A percentile compares a stretch with the other conserved stretches of the same genome.
phyloP scores from a whole-genome alignment of 2,329 filamentous ascomycete species.

The Penicillium occitanis region DNA sequence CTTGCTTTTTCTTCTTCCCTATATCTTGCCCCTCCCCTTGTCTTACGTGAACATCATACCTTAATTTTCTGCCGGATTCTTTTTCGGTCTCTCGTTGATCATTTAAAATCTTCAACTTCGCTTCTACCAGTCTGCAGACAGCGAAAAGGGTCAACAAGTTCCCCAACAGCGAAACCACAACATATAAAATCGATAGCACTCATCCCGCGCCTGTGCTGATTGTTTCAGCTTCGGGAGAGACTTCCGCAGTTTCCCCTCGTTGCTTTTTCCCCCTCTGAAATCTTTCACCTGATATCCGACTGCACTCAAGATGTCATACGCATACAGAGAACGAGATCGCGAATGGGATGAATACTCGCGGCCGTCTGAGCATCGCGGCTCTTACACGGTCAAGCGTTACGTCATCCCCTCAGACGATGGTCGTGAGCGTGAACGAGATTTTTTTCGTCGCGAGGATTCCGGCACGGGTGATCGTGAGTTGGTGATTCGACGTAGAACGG shows the following conservation, averaged over 20 bases:
- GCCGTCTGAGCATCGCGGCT: constrained; percentile 42
- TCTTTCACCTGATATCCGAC: not conserved
- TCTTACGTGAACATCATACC: not conserved
- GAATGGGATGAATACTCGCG: constrained; percentile 45
- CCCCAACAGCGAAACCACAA: not conserved
- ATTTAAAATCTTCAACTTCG: not conserved
- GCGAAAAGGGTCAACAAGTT: not conserved
- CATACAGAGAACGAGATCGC: constrained; percentile 42
- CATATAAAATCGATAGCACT: not conserved
- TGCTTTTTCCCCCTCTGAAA: not conserved
- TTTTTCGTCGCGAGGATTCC: constrained; percentile 35
- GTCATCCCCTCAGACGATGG: constrained; percentile 46
- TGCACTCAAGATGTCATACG: constrained; percentile 35
- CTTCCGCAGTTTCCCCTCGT: not conserved
- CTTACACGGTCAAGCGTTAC: constrained; percentile 62
- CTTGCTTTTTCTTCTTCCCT: not conserved
- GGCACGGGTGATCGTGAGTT: constrained; percentile 41
- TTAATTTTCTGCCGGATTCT: not conserved
- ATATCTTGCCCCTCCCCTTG: constrained; percentile 6
- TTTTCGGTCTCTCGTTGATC: not conserved
- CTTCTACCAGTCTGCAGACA: not conserved
- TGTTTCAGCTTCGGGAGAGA: constrained; percentile 5
- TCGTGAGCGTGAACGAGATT: constrained; percentile 36
- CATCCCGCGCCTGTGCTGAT: not conserved
- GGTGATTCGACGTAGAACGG: constrained; percentile 47